phyloP scores from a whole-genome alignment of 2,329 filamentous ascomycete species.

The Calonectria montana region DNA sequence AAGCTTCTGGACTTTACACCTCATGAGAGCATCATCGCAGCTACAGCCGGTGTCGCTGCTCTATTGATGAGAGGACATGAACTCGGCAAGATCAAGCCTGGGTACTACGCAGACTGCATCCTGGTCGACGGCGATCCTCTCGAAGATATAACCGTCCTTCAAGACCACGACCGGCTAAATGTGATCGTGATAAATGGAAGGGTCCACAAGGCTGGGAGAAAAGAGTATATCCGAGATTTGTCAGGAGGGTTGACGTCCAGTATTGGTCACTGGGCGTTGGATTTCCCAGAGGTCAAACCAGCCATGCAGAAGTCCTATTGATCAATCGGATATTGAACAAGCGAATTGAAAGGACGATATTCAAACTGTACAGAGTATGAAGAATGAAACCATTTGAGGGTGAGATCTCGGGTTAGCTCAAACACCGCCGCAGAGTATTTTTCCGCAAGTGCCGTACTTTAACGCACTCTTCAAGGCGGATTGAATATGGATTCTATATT shows the following conservation, averaged over 20 bases:
- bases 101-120: constrained; percentile 21
- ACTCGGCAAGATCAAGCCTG: constrained; percentile 20
- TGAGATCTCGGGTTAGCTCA: too few species aligned
- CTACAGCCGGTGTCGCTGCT: constrained; percentile 13
- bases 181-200: constrained; percentile 17
- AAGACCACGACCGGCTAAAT: constrained; percentile 11
- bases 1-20: constrained; percentile 23
- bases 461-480: too few species aligned
- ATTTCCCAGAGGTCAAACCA: constrained; percentile 1
- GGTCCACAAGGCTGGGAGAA: constrained; percentile 8
- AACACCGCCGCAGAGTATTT: too few species aligned
- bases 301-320: constrained; percentile 11
- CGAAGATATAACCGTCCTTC: constrained; percentile 11
- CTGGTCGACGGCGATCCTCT: constrained; percentile 19
- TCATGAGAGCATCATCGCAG: constrained; percentile 18
- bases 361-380: too few species aligned
- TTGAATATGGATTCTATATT: too few species aligned
- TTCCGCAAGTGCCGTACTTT: too few species aligned
- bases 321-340: too few species aligned
- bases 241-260: not conserved
- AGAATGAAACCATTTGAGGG: too few species aligned
- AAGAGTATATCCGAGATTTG: not conserved
- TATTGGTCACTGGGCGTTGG: not conserved
- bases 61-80: constrained; percentile 15
- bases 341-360: too few species aligned